Base-by-base conservation (phyloP, 257 asterid genomes). In the Salvia miltiorrhiza region DNA sequence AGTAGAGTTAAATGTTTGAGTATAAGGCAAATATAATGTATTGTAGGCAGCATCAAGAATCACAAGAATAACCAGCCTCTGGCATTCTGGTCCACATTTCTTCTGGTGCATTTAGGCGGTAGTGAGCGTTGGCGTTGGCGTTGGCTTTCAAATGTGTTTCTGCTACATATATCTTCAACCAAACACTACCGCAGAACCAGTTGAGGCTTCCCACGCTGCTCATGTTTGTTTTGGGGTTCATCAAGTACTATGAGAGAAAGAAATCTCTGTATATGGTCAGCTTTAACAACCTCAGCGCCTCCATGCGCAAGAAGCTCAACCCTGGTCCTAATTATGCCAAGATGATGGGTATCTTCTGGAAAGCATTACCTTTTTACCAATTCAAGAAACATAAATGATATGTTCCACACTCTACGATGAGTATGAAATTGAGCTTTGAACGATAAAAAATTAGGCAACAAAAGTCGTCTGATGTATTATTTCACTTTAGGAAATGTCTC, bases 51-150 rank as follows among this genome's bases (percentile, higher is more conserved):
- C 13, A 4, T 3, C 40, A 48, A 44, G 19, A 30, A 30, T 30
- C 35, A 30, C 35, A 30, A 30, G 35, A 30, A 65, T 23, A 10
- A 28, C 0, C 77, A 81, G 73, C 71, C 82, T 21, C 73, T 77
- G 0, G 85, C 82, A 2, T 79, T 81, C 23, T 84, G 89, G 89
- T 76, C 83, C 3, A 77, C 87, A 0, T 81, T 79, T 70, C 80
- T 84, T 45, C 72, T 84, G 47, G 77, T 81, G 11, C 89, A 81
- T 44, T 85, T 81, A 7, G 84, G 89, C 1, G 89, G 89, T 17
- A 52, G 85, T n/a, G n/a, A n/a, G 54, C 78, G 79, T 56, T n/a
- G n/a, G 14, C 76, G 33, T 73, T 82, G 14, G 35, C 72, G 2
- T 81, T 83, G 52, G 0, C 83, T 0, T 39, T 72, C 64, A 87